A percentile compares a stretch with the other conserved stretches of the same genome.
Evolutionary conservation across 257 asterid species (phyloP).

Genomic region (Jacaranda copaia): DNA sequence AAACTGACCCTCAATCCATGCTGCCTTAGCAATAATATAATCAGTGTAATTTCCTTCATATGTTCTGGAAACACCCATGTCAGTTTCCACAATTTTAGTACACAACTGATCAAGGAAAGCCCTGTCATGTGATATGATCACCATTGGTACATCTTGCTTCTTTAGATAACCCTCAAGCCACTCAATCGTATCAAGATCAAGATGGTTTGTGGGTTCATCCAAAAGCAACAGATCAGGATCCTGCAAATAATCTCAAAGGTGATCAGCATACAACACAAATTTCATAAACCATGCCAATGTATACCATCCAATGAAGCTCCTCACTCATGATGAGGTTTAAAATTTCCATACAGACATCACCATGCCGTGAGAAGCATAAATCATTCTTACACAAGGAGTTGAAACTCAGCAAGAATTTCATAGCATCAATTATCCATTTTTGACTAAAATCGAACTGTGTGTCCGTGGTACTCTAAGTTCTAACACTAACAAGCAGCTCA

Average conservation of each 20-base stretch:
- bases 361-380: background rate
- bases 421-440: background rate
- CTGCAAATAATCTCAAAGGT: slow-evolving; percentile 50
- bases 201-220: slow-evolving; percentile 99
- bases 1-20: slow-evolving; percentile 82
- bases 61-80: slow-evolving; percentile 94
- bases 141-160: slow-evolving; percentile 98
- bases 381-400: background rate
- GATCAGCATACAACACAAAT: slow-evolving; percentile 33
- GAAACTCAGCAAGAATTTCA: background rate
- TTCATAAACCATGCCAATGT: slow-evolving; percentile 2
- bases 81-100: slow-evolving; percentile 96
- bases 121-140: slow-evolving; percentile 96
- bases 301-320: background rate
- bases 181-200: slow-evolving; percentile 96
- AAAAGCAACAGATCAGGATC: slow-evolving; percentile 88
- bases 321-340: background rate
- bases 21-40: slow-evolving; percentile 73
- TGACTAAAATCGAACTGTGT: background rate
- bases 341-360: background rate
- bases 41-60: slow-evolving; percentile 87
- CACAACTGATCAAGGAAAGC: slow-evolving; percentile 97
- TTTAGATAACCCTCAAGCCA: slow-evolving; percentile 97
- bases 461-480: background rate
- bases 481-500: slow-evolving; percentile 25